Evolutionary conservation across 768 basidiomycete species (phyloP).

Genomic region (Leccinum subgranulosum): DNA sequence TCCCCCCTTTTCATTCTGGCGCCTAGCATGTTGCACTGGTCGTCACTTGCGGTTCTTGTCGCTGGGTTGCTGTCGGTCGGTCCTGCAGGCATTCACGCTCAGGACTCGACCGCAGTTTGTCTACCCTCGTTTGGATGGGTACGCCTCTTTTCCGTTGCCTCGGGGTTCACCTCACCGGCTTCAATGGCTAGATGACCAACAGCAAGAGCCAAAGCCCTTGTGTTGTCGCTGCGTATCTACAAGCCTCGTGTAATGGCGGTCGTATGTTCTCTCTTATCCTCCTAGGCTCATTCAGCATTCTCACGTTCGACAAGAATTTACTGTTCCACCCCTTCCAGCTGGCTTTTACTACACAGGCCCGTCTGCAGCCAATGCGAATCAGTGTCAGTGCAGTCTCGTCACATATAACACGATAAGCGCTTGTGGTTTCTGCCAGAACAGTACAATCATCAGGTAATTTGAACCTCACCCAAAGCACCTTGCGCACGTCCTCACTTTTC

Average conservation of each 20-base stretch:
- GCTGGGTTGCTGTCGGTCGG: conserved; percentile 14
- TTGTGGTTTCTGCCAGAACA: conserved; percentile 55
- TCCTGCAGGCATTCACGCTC: conserved; percentile 19
- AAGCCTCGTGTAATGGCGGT: conserved; percentile 41
- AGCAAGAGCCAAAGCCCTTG: conserved; percentile 48
- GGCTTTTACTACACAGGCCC: conserved; percentile 33
- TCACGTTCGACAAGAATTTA: conserved; percentile 31
- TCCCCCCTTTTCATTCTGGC: conserved; percentile 7
- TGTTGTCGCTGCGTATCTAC: conserved; percentile 40
- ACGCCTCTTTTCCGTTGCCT: not conserved
- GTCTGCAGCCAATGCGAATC: conserved; percentile 23
- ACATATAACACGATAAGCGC: conserved; percentile 55
- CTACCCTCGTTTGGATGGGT: conserved; percentile 26
- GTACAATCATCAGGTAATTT: conserved; percentile 35
- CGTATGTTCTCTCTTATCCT: conserved; percentile 31
- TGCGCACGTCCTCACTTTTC: not conserved
- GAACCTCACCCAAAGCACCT: not conserved
- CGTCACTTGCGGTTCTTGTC: conserved; percentile 16
- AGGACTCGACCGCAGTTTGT: conserved; percentile 24
- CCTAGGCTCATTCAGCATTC: conserved; percentile 4
- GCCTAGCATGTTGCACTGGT: conserved; percentile 4
- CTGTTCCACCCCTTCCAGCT: conserved; percentile 37
- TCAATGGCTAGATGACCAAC: conserved; percentile 33
- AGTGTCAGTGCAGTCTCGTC: conserved; percentile 55
- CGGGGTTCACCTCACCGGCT: not conserved